Percentiles rank a stretch among this genome's conserved stretches.
These are phyloP conservation scores for Yamadazyma philogaea DNA, from an alignment of 805 yeast genomes.

Conservation along the genomic window DNA sequence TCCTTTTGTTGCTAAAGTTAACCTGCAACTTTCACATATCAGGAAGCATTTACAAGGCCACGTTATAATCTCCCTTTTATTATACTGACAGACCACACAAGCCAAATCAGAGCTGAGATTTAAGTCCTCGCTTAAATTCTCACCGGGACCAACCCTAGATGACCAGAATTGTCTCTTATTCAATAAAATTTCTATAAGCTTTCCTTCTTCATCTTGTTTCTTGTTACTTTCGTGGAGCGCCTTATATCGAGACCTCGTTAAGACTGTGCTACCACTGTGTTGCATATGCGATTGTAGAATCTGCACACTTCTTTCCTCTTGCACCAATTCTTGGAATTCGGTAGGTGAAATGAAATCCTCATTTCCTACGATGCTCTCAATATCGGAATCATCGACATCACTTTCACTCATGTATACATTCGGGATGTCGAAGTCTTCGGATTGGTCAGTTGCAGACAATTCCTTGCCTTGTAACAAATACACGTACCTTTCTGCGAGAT, in stretches of 20 bases:
- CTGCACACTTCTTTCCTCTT: constrained; percentile 11
- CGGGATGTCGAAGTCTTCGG: constrained; percentile 25
- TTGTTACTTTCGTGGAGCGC: constrained; percentile 1
- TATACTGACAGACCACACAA: constrained; percentile 81
- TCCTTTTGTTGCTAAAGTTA: constrained; percentile 66
- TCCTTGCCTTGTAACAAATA: constrained; percentile 23
- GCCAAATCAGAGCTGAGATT: constrained; percentile 32
- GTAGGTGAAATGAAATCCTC: constrained; percentile 24
- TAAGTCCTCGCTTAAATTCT: constrained; percentile 16
- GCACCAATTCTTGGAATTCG: constrained; percentile 25
- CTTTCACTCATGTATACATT: constrained; percentile 15
- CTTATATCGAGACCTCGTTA: constrained; percentile 35
- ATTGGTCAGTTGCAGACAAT: constrained; percentile 38
- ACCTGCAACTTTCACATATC: constrained; percentile 79
- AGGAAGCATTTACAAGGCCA: constrained; percentile 96
- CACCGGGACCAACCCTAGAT: constrained; percentile 2
- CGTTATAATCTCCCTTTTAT: constrained; percentile 69
- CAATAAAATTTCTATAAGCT: constrained; percentile 22
- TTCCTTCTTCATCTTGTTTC: constrained; percentile 16
- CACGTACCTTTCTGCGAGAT: constrained; percentile 21
- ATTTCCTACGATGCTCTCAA: constrained; percentile 13
- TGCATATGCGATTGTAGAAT: constrained; percentile 29
- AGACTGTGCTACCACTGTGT: constrained; percentile 17
- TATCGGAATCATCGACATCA: constrained; percentile 15
- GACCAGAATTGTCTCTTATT: constrained; percentile 13